Conservation (phyloP, 371 early-diverging fungal genomes). For the Mucor sp. region DNA sequence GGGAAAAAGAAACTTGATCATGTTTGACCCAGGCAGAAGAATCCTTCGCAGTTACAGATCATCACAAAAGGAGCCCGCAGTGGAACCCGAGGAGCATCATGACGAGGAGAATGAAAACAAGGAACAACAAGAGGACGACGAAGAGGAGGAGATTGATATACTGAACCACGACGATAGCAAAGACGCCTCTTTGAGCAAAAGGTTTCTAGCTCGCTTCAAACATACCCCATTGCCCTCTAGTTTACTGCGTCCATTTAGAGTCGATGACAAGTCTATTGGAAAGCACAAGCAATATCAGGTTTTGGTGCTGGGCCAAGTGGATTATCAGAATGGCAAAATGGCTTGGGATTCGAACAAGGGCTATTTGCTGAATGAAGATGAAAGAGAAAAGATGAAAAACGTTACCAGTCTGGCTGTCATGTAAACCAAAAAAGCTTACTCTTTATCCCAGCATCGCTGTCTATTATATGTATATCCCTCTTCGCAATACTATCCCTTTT, state of each 20-base stretch:
- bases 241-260: constrained; percentile 39
- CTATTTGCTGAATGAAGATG: constrained; percentile 34
- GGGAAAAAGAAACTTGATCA: constrained; percentile 55
- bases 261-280: constrained; percentile 45
- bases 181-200: background rate
- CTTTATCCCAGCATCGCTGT: background rate
- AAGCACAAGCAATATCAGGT: constrained; percentile 50
- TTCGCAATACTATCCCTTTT: background rate
- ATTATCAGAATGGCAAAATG: constrained; percentile 28
- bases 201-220: constrained; percentile 9
- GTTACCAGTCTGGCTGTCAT: constrained; percentile 35
- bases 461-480: background rate
- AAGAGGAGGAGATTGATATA: constrained; percentile 15
- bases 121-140: constrained; percentile 1
- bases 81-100: background rate
- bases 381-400: constrained; percentile 42
- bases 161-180: constrained; percentile 1
- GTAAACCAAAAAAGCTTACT: constrained; percentile 4
- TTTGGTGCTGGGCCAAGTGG: constrained; percentile 41
- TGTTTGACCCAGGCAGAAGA: constrained; percentile 70
- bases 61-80: constrained; percentile 1
- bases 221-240: constrained; percentile 25
- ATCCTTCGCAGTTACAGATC: constrained; percentile 35
- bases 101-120: background rate
- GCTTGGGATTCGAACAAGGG: constrained; percentile 33